Evolutionary conservation across 768 basidiomycete genomes (phyloP), one percentile per base, ranked within the genome.

Genomic region (Dioszegia hungarica): DNA sequence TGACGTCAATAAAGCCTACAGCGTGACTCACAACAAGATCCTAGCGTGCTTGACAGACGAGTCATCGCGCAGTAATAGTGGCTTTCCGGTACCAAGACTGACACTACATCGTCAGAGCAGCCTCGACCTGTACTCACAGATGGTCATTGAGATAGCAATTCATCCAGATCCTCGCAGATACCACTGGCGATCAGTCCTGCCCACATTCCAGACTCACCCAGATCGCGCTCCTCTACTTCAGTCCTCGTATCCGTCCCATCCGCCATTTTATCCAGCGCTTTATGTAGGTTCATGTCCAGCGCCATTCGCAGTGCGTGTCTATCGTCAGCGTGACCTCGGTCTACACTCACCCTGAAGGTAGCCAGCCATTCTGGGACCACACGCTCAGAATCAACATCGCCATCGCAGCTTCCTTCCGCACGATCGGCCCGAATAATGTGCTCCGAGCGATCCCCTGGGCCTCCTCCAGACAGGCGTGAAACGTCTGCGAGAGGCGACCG

Each of bases 71-170:
- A 97, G 78, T 33, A 95, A 85, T 55, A 94, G 85, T 5, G 92
- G 92, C 34, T 91, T 84, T 45, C 91, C 92, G 5, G 89, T 93
- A 3, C 90, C 90, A 57, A 95, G 79, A 74, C 89, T 90, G 85
- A 92, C 88, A 75, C 89, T 90, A 56, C 29, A 55, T 62, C 12
- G 43, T 57, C 44, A 45, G 60, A 44, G n/a, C n/a, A n/a, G 10
- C 25, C 24, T 2, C 19, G 38, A 28, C 1, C 17, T 8, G 4
- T 10, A 80, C 86, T 60, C 67, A 90, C 89, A 92, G 88, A 78
- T 92, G 91, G 78, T 94, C 92, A 68, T 94, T 90, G 89, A 90
- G 90, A 74, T 93, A 94, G 39, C 94, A 81, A 72, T 90, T 92
- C 57, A 93, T 79, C 91, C 91, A 95, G 60, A 93, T 90, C 48